phyloP scores from a whole-genome alignment of 164 flowering plant species.

The Piper longum region DNA sequence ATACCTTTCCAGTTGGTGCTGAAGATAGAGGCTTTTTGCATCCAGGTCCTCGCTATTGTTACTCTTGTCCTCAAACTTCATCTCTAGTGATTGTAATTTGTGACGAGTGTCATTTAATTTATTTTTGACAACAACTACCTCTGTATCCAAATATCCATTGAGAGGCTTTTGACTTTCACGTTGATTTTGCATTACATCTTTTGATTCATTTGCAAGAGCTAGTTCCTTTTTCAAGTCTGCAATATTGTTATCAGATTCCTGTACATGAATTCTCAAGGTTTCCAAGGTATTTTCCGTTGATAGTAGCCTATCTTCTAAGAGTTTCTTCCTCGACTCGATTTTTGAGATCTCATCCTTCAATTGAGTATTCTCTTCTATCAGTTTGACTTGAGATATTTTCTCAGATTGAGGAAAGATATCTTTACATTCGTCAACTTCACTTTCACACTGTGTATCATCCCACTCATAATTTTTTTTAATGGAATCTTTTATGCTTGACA shows the following conservation, averaged over 20 bases:
- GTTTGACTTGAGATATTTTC: slow-evolving; percentile 11
- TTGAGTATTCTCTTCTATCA: slow-evolving; percentile 29
- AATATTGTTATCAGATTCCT: slow-evolving; percentile 27
- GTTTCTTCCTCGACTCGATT: slow-evolving; percentile 23
- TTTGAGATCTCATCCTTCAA: slow-evolving; percentile 27
- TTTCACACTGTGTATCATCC: slow-evolving; percentile 27
- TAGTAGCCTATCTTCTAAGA: slow-evolving; percentile 32
- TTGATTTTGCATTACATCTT: slow-evolving; percentile 45
- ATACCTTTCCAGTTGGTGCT: slow-evolving; percentile 83
- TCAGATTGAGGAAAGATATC: slow-evolving; percentile 11
- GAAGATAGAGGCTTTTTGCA: slow-evolving; percentile 72
- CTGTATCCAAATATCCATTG: slow-evolving; percentile 66
- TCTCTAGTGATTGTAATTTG: slow-evolving; percentile 55
- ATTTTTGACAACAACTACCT: slow-evolving; percentile 44
- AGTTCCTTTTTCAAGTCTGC: slow-evolving; percentile 30
- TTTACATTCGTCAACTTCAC: slow-evolving; percentile 23
- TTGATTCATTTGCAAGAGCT: slow-evolving; percentile 28
- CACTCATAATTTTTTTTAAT: slow-evolving; percentile 39
- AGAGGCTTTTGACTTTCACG: slow-evolving; percentile 47
- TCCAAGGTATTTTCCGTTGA: slow-evolving; percentile 17
- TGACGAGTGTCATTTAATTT: slow-evolving; percentile 47
- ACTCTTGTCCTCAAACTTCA: slow-evolving; percentile 59
- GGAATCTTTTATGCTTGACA: slow-evolving; percentile 37
- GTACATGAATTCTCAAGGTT: slow-evolving; percentile 27
- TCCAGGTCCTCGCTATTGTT: slow-evolving; percentile 63